A percentile compares a stretch with the other conserved stretches of the same genome.
These are phyloP conservation scores for Hymenochaete sp. DNA, from an alignment of 1,284 basidiomycete genomes.

Conservation along the genomic window DNA sequence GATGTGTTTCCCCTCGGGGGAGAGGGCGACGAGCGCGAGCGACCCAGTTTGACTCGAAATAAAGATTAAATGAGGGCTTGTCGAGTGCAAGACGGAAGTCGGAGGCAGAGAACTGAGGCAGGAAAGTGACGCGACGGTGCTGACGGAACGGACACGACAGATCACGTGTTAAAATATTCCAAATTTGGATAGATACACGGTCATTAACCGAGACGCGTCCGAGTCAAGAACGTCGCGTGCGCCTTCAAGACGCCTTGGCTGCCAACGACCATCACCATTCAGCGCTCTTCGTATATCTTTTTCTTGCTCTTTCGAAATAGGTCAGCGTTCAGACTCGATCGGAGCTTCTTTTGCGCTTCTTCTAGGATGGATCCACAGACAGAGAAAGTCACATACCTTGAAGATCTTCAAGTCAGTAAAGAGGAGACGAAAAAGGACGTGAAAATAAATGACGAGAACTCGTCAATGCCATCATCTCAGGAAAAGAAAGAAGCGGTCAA, in stretches of 20 bases:
- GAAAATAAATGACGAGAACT: constrained; percentile 13
- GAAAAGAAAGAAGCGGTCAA: constrained; percentile 4
- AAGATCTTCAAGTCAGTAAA: constrained; percentile 40
- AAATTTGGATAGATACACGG: too few species aligned
- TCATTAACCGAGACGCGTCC: too few species aligned
- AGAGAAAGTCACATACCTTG: constrained; percentile 37
- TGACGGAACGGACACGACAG: too few species aligned
- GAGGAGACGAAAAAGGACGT: constrained; percentile 14
- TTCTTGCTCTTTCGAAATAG: neutral
- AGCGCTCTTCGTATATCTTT: too few species aligned
- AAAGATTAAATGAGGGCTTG: too few species aligned
- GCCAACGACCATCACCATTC: too few species aligned
- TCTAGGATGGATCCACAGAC: constrained; percentile 1
- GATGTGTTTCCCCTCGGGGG: constrained; percentile 35
- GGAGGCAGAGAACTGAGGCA: constrained; percentile 12
- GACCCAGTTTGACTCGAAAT: constrained; percentile 49
- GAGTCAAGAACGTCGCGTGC: too few species aligned
- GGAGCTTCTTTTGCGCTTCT: neutral
- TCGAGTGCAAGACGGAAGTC: constrained; percentile 9
- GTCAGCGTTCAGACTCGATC: too few species aligned
- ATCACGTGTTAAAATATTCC: too few species aligned
- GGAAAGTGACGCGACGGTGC: too few species aligned
- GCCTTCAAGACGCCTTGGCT: too few species aligned
- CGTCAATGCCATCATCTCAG: constrained; percentile 2
- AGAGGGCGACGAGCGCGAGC: constrained; percentile 69